Percentiles rank a stretch among this genome's conserved stretches.
Conservation (phyloP, 495 filamentous ascomycete genomes). For the Podospora conica region DNA sequence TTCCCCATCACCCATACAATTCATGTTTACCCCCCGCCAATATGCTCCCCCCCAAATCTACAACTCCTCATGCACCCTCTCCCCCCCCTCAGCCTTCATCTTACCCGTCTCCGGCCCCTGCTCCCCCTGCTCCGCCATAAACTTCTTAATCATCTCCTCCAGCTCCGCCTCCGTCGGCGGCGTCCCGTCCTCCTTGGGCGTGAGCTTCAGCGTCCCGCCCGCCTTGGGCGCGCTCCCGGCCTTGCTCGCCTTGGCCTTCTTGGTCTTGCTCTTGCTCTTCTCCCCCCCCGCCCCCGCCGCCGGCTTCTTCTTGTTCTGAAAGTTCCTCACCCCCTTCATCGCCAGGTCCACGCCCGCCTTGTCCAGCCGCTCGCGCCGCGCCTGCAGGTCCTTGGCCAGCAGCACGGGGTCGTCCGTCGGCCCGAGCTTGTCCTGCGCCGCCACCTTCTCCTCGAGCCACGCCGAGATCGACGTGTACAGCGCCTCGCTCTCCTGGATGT, state of each 20-base stretch:
- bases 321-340: slow-evolving; percentile 62
- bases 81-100: slow-evolving; percentile 31
- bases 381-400: slow-evolving; percentile 56
- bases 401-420: slow-evolving; percentile 66
- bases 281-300: slow-evolving; percentile 35
- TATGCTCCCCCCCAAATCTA: slow-evolving; percentile 27
- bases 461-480: slow-evolving; percentile 39
- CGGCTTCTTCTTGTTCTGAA: slow-evolving; percentile 46
- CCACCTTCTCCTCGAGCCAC: slow-evolving; percentile 69
- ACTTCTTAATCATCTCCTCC: slow-evolving; percentile 44
- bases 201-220: slow-evolving; percentile 31
- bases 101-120: slow-evolving; percentile 22
- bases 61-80: slow-evolving; percentile 45
- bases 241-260: slow-evolving; percentile 40
- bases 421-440: slow-evolving; percentile 59
- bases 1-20: not conserved
- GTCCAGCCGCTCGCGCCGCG: slow-evolving; percentile 56
- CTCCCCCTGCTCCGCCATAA: slow-evolving; percentile 34
- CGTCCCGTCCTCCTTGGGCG: slow-evolving; percentile 36
- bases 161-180: slow-evolving; percentile 40
- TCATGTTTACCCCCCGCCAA: not conserved
- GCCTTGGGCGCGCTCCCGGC: slow-evolving; percentile 33
- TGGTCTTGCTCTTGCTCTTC: slow-evolving; percentile 39
- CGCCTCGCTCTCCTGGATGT: slow-evolving; percentile 52
- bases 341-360: slow-evolving; percentile 62